A percentile compares a stretch with the other conserved stretches of the same genome.
phyloP scores from a whole-genome alignment of 441 rosid species.

The Populus hybrid region DNA sequence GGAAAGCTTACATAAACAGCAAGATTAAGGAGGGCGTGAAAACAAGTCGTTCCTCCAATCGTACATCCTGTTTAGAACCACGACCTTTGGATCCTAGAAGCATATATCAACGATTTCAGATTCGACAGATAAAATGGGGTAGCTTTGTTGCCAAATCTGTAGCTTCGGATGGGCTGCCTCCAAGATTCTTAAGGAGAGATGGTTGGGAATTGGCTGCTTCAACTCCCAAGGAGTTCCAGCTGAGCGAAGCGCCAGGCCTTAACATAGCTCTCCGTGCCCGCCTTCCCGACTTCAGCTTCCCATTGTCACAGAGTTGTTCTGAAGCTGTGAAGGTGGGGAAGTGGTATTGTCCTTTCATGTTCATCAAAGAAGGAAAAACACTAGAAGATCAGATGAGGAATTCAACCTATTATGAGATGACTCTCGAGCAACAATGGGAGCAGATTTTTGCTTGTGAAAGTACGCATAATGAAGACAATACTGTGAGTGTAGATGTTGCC shows the following conservation, averaged over 20 bases:
- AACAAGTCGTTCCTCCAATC: constrained; percentile 41
- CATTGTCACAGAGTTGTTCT: constrained; percentile 17
- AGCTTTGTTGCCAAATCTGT: constrained; percentile 44
- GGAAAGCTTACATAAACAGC: constrained; percentile 40
- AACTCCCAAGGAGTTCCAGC: constrained; percentile 26
- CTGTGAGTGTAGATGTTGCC: constrained; percentile 30
- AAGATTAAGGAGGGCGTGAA: constrained; percentile 42
- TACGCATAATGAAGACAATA: neutral
- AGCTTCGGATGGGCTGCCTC: constrained; percentile 46
- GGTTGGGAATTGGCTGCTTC: constrained; percentile 40
- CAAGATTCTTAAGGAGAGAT: constrained; percentile 45
- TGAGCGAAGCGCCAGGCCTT: constrained; percentile 54
- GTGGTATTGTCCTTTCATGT: constrained; percentile 70
- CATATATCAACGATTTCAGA: constrained; percentile 47
- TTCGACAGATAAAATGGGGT: constrained; percentile 12
- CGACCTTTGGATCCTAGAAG: constrained; percentile 34
- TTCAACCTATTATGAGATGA: constrained; percentile 47
- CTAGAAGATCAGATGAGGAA: constrained; percentile 32
- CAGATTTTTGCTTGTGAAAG: constrained; percentile 31
- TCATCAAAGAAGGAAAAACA: constrained; percentile 37
- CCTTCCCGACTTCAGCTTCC: constrained; percentile 36
- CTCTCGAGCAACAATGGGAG: constrained; percentile 56
- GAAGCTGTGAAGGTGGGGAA: constrained; percentile 37
- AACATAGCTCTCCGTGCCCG: constrained; percentile 29
- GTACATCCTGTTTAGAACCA: constrained; percentile 32